These are phyloP conservation scores for Turritis glabra DNA, from an alignment of 345 rosid genomes.

Conservation along the genomic window DNA sequence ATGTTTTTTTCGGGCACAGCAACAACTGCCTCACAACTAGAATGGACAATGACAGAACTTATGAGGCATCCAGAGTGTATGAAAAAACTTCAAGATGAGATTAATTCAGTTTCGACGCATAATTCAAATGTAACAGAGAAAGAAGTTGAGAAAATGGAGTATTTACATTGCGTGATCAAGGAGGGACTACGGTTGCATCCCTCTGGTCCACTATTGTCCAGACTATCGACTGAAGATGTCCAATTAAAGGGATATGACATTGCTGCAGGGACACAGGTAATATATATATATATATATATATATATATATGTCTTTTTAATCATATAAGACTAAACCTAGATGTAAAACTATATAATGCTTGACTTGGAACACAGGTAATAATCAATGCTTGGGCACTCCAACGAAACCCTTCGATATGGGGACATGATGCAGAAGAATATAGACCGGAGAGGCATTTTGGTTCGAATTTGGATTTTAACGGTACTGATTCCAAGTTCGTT, in stretches of 20 bases:
- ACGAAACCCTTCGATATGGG: conserved; percentile 44
- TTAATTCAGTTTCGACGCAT: background rate
- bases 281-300: too few species aligned
- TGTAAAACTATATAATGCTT: background rate
- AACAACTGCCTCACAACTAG: conserved; percentile 30
- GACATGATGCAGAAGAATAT: conserved; percentile 44
- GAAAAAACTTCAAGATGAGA: conserved; percentile 19
- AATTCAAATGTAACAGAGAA: conserved; percentile 9
- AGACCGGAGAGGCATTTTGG: conserved; percentile 40
- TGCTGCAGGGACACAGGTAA: conserved; percentile 24
- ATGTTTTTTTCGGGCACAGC: conserved; percentile 36
- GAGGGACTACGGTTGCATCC: conserved; percentile 40
- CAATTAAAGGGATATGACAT: conserved; percentile 36
- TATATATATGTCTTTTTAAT: too few species aligned
- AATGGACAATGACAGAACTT: conserved; percentile 15
- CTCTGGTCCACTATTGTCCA: conserved; percentile 22
- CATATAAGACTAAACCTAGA: background rate
- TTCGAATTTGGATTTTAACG: background rate
- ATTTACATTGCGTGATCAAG: conserved; percentile 36
- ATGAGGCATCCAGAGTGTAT: background rate
- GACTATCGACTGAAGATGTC: conserved; percentile 23
- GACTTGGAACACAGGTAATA: background rate
- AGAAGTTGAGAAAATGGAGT: conserved; percentile 31
- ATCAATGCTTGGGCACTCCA: conserved; percentile 39
- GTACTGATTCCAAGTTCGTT: background rate